phyloP scores from a whole-genome alignment of 1,284 basidiomycete genomes.

The Ganoderma sinense region DNA sequence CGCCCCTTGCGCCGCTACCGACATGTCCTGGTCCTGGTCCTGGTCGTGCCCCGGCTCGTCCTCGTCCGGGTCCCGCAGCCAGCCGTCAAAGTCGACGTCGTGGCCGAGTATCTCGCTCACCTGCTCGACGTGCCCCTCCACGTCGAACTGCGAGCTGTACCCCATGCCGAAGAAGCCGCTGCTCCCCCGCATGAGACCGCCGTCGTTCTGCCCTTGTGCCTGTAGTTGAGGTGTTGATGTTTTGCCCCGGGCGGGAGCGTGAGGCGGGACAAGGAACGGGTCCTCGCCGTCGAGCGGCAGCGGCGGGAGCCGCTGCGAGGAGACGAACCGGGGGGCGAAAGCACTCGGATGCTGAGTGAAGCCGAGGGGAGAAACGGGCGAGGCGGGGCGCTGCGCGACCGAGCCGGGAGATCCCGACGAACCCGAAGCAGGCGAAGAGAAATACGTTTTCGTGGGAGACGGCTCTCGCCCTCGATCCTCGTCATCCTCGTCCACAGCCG shows the following conservation, averaged over 20 bases:
- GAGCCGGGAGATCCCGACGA: constrained; percentile 38
- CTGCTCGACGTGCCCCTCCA: constrained; percentile 49
- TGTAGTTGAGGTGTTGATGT: background rate
- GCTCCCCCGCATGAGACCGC: constrained; percentile 31
- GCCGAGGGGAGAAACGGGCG: constrained; percentile 46
- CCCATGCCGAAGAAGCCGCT: constrained; percentile 43
- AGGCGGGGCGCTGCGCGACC: constrained; percentile 37
- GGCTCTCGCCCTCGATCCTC: constrained; percentile 23
- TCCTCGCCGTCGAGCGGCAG: constrained; percentile 13
- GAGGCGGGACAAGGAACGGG: constrained; percentile 16
- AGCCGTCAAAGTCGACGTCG: constrained; percentile 55
- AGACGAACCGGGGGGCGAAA: constrained; percentile 49
- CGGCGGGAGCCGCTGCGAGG: constrained; percentile 43
- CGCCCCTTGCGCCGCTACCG: constrained; percentile 2
- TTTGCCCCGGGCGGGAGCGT: constrained; percentile 3
- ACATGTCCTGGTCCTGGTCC: constrained; percentile 25
- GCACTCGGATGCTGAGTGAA: constrained; percentile 45
- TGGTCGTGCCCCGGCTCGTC: constrained; percentile 34
- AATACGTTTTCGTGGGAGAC: constrained; percentile 47
- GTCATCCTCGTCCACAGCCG: constrained; percentile 16
- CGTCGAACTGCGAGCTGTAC: constrained; percentile 57
- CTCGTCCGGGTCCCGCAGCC: constrained; percentile 47
- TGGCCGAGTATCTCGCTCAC: constrained; percentile 51
- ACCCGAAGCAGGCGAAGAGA: constrained; percentile 52
- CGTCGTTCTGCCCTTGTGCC: constrained; percentile 16